phyloP scores from a whole-genome alignment of 164 flowering plant species.

The Aristolochia contorta region DNA sequence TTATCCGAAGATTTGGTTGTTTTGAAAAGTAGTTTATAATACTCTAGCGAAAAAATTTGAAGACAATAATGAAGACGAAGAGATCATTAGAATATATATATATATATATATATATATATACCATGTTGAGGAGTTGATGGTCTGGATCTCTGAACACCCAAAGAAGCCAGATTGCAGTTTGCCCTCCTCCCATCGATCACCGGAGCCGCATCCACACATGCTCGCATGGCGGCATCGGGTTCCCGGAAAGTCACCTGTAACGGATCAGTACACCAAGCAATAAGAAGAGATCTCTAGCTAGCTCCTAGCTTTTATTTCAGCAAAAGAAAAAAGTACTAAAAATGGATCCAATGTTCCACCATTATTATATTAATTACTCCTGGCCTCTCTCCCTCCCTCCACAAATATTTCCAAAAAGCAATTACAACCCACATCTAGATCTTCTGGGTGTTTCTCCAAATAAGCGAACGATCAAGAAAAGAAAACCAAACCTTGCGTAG shows the following conservation, averaged over 20 bases:
- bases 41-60: not conserved
- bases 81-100: too few species aligned
- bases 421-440: constrained; percentile 6
- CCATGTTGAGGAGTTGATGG: constrained; percentile 85
- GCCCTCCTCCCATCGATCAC: constrained; percentile 98
- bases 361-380: not conserved
- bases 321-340: not conserved
- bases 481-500: too few species aligned
- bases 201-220: constrained; percentile 85
- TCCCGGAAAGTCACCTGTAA: constrained; percentile 79
- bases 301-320: too few species aligned
- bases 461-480: too few species aligned
- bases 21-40: not conserved
- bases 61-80: not conserved
- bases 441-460: not conserved
- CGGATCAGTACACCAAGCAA: not conserved
- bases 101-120: constrained; percentile 7
- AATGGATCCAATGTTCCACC: not conserved
- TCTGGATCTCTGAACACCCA: constrained; percentile 87
- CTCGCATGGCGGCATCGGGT: constrained; percentile 81
- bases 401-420: not conserved
- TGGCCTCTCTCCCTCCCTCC: not conserved
- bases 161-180: constrained; percentile 89
- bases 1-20: not conserved
- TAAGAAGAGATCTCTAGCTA: not conserved